Evolutionary conservation across 2,329 filamentous ascomycete species (phyloP).

Genomic region (Arthrocladium fulminans): DNA sequence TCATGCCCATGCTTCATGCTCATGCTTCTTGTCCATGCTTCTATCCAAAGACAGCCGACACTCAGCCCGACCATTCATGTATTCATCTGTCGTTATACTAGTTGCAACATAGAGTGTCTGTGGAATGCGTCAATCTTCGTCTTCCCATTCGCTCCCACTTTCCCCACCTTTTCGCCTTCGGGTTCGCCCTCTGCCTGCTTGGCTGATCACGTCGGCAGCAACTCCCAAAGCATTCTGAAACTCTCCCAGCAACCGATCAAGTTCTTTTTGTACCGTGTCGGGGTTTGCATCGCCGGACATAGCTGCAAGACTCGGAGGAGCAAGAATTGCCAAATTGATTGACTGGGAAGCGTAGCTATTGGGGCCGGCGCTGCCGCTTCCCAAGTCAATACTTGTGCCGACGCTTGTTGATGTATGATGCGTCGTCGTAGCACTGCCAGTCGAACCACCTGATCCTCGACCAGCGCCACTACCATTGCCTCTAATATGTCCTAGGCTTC

Average conservation of each 20-base stretch:
- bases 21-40: too few relatives aligned
- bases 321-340: conserved; percentile 31
- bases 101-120: background rate
- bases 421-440: conserved; percentile 2
- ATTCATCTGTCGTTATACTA: too few relatives aligned
- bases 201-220: conserved; percentile 28
- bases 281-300: conserved; percentile 32
- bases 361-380: background rate
- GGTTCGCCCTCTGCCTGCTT: conserved; percentile 13
- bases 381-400: conserved; percentile 5
- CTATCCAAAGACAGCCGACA: too few relatives aligned
- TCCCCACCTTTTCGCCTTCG: conserved; percentile 5
- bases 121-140: conserved; percentile 5
- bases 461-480: conserved; percentile 7
- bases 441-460: conserved; percentile 7
- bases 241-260: conserved; percentile 34
- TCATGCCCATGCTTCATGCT: too few relatives aligned
- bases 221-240: conserved; percentile 32
- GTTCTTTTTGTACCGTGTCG: conserved; percentile 29
- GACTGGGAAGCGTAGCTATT: conserved; percentile 8
- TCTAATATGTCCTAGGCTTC: conserved; percentile 7
- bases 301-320: conserved; percentile 32
- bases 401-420: conserved; percentile 10
- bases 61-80: too few relatives aligned
- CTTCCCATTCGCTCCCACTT: conserved; percentile 10